phyloP scores from a whole-genome alignment of 345 rosid species.

The Citrus medica region DNA sequence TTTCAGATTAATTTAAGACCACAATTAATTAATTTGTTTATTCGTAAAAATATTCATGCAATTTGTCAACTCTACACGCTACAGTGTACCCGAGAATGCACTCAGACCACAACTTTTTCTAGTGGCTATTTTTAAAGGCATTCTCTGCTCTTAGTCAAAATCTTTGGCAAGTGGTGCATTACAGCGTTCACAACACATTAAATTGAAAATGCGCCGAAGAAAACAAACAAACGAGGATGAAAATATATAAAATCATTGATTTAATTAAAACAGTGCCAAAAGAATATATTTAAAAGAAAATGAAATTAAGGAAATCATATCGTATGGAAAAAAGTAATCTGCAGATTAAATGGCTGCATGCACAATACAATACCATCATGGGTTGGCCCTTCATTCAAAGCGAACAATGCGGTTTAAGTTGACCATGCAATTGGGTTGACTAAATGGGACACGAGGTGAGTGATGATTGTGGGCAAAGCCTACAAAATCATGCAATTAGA shows the following conservation, averaged over 20 bases:
- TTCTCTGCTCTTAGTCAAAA: slow-evolving; percentile 2
- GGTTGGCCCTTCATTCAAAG: not conserved
- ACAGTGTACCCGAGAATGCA: not conserved
- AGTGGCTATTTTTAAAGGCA: not conserved
- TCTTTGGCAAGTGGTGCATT: slow-evolving; percentile 9
- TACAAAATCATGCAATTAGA: not conserved
- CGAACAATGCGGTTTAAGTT: not conserved
- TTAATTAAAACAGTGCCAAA: not conserved
- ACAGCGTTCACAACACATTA: not conserved
- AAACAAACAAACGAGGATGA: not conserved
- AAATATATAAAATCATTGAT: not conserved
- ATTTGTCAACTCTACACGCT: no score
- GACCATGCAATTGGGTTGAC: slow-evolving; percentile 2
- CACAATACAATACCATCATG: not conserved
- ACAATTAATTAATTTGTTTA: no score
- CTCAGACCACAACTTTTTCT: not conserved
- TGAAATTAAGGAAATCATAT: no score
- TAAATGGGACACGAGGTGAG: not conserved
- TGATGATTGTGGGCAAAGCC: not conserved
- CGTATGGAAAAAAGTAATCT: not conserved
- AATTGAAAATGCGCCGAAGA: not conserved
- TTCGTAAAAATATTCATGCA: no score
- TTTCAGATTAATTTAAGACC: no score
- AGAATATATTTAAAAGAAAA: not conserved
- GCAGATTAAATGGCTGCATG: not conserved